These are phyloP conservation scores for Stentor coeruleus DNA, from an alignment of 73 alveolate species.

Conservation along the genomic window DNA sequence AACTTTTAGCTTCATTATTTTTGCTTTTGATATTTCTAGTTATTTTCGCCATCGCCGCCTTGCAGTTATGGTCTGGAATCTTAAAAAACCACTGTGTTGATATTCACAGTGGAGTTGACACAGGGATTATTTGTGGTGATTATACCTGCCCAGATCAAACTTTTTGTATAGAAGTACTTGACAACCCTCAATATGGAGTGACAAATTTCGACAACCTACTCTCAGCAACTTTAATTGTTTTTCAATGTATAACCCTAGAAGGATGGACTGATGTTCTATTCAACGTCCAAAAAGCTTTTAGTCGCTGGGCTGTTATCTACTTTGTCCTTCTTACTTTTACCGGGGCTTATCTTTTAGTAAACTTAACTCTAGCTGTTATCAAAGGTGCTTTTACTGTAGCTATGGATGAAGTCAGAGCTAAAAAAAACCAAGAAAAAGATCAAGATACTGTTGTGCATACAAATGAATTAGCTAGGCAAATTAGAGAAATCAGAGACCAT, in stretches of 20 bases:
- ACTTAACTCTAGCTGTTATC: conserved; percentile 89
- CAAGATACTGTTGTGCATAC: background rate
- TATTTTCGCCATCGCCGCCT: conserved; percentile 89
- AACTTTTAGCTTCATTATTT: conserved; percentile 77
- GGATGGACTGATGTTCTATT: conserved; percentile 86
- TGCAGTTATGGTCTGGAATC: conserved; percentile 83
- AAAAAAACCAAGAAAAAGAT: background rate
- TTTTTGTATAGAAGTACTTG: conserved; percentile 68
- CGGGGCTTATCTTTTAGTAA: conserved; percentile 80
- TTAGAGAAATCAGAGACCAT: background rate
- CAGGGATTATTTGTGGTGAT: conserved; percentile 42
- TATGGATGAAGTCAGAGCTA: background rate
- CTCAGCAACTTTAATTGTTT: conserved; percentile 65
- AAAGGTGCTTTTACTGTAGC: conserved; percentile 26
- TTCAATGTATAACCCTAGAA: conserved; percentile 78
- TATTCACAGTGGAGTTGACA: conserved; percentile 45
- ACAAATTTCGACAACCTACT: conserved; percentile 78
- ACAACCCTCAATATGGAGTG: conserved; percentile 71
- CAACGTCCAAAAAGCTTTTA: conserved; percentile 56
- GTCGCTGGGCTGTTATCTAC: conserved; percentile 55
- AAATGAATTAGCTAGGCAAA: background rate
- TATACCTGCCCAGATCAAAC: conserved; percentile 59
- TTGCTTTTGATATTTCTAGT: conserved; percentile 80
- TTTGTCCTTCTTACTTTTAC: conserved; percentile 65
- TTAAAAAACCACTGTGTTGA: conserved; percentile 72